Base-by-base conservation (phyloP, 2,329 filamentous ascomycete species). In the Cadophora gregata region DNA sequence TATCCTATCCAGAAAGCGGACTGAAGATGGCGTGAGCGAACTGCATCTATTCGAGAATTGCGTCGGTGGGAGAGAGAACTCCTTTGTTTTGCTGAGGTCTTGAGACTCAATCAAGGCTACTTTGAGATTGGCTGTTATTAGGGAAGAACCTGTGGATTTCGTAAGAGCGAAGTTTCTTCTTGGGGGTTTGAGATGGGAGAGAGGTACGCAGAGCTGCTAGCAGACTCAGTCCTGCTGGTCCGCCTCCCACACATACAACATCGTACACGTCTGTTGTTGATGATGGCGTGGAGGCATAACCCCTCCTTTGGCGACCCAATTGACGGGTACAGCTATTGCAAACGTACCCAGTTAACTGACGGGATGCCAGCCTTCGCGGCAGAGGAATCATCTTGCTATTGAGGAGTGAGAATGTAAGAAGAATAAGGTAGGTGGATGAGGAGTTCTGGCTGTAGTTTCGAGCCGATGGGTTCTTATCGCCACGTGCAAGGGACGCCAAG, bases 11-110 rank as follows among this genome's bases (percentile, higher is more conserved):
- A 98, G 85, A 75, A 96, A 97, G 3, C 84, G 85, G n/a, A 93
- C 90, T 0, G 94, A 97, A 0, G 91, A 86, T 0, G 95, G 95
- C 0, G 96, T 99, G 65, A 99, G 85, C 59, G 95, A 98, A 82
- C 93, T 97, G 81, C 95, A 97, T 76, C 96, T 90, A 81, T 99
- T 98, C 67, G 95, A 97, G 81, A 90, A 99, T 73, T 87, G 84
- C 62, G 87, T 86, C 7, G 86, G 78, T 2, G 88, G 87, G 8
- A 91, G 87, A 62, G 86, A 86, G 83, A 90, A 93, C 27, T 85
- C 80, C 59, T 86, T 86, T 62, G 86, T 84, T 74, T 90, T 91
- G 72, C 85, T 81, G 38, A 99, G 86, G 76, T 96, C 90, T 80
- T 97, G 94, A 42, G 90, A 90, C 82, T 99, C 96, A 74, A 99